These are phyloP conservation scores for Venturia effusa DNA, from an alignment of 2,329 filamentous ascomycete species.

Conservation along the genomic window DNA sequence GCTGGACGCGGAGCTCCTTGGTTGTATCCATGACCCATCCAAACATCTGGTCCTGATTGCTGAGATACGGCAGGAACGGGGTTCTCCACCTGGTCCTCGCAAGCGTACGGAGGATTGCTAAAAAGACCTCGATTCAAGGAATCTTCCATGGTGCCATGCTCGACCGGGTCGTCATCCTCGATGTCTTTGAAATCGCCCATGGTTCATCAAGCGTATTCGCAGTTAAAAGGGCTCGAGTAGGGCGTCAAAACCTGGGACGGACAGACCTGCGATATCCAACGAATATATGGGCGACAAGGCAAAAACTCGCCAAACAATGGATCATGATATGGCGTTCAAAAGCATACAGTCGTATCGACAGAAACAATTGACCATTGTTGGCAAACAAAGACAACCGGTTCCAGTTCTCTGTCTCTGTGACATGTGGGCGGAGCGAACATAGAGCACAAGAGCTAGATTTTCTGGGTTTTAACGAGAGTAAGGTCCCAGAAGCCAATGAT, in stretches of 20 bases:
- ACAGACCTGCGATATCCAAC: neutral
- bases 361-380: too few relatives aligned
- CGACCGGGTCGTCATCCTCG: neutral
- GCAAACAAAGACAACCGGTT: too few relatives aligned
- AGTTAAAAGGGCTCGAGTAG: neutral
- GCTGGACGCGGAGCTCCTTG: neutral
- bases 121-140: neutral
- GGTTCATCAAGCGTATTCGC: neutral
- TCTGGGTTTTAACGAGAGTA: too few relatives aligned
- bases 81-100: neutral
- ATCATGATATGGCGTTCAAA: too few relatives aligned
- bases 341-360: too few relatives aligned
- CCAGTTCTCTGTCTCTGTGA: too few relatives aligned
- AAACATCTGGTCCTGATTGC: neutral
- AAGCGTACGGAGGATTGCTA: neutral
- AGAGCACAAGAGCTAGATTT: too few relatives aligned
- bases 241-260: neutral
- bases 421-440: too few relatives aligned
- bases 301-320: neutral
- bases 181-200: neutral
- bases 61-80: neutral
- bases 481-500: too few relatives aligned
- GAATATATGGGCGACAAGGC: neutral
- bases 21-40: neutral
- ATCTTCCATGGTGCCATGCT: neutral